Base-by-base conservation (phyloP, 1,284 basidiomycete genomes). In the Binderoboletus segoi region DNA sequence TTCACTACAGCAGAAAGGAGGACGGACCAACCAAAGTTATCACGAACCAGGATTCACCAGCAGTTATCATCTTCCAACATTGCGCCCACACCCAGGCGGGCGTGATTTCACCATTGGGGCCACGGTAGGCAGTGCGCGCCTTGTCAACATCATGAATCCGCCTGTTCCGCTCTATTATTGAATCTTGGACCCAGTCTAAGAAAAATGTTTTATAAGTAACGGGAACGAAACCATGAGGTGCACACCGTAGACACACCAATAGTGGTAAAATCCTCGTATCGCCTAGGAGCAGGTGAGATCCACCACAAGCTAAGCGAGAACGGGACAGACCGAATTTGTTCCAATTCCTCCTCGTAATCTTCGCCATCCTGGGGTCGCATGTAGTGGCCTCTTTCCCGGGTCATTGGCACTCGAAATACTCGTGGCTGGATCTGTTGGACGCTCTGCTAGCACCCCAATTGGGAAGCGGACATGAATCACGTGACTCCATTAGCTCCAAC, bases 151-250 rank as follows among this genome's bases (percentile, higher is more conserved):
- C 80, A 58, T 85, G 81, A 64, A 91, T 78, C 41, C 91, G 82
- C 65, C 89, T 78, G 59, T 89, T 90, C 30, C 93, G 81, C 67
- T 98, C 94, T 38, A 92, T 82, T 51, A 96, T 85, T 3, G 94
- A 93, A 75, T 98, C 95, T 68, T 96, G 91, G 56, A 98, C 91
- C 95, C 94, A 98, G 73, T 98, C 94, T 80, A 59, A 43, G 26
- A 54, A 46, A 56, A 45, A 48, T 44, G 33, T n/a, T n/a, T n/a
- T n/a, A 54, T 56, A 48, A 52, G 13, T 51, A 54, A 53, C 53
- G 60, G 49, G n/a, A 46, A 54, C 16, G 45, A 37, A 49, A 50
- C 38, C 44, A 57, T 26, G 54, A 58, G 53, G 57, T 38, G 35
- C 33, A 52, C 12, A 54, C 66, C 60, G 58, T 62, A 54, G 48